Percentiles rank a stretch among this genome's conserved stretches.
phyloP scores from a whole-genome alignment of 768 basidiomycete genomes.

The Kondoa subrosea region DNA sequence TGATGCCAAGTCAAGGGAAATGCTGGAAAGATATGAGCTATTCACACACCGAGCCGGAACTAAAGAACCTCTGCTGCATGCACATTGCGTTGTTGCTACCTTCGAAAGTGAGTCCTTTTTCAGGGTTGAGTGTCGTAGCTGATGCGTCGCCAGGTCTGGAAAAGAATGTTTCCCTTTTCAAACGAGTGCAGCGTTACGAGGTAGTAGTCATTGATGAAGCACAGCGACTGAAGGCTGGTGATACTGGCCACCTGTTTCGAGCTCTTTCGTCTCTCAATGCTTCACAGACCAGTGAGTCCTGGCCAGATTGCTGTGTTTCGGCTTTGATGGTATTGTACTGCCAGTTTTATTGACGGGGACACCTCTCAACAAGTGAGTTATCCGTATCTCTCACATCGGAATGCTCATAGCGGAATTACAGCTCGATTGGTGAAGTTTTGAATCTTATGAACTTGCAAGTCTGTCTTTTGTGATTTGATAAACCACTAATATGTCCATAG shows the following conservation, averaged over 20 bases:
- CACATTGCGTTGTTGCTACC: slow-evolving; percentile 81
- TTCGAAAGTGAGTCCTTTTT: slow-evolving; percentile 35
- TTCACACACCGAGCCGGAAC: slow-evolving; percentile 8
- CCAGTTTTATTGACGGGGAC: slow-evolving; percentile 55
- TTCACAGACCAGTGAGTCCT: slow-evolving; percentile 24
- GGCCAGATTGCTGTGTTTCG: too few species aligned
- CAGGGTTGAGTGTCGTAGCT: slow-evolving; percentile 35
- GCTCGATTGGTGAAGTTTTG: slow-evolving; percentile 86
- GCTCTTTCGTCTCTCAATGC: slow-evolving; percentile 13
- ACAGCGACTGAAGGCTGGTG: slow-evolving; percentile 59
- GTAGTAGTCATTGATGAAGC: slow-evolving; percentile 73
- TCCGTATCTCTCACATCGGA: too few species aligned
- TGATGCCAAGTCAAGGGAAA: not conserved
- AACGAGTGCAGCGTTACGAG: slow-evolving; percentile 75
- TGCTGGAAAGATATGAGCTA: slow-evolving; percentile 16
- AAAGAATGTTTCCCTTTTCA: slow-evolving; percentile 55
- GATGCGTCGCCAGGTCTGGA: slow-evolving; percentile 55
- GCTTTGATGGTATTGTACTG: too few species aligned
- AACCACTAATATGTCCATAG: not conserved
- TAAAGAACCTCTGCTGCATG: slow-evolving; percentile 30
- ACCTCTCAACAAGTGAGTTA: slow-evolving; percentile 59
- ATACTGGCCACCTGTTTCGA: slow-evolving; percentile 22
- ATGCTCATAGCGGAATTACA: too few species aligned
- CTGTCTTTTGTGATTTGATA: not conserved
- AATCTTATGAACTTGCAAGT: slow-evolving; percentile 87